phyloP scores from a whole-genome alignment of 2,329 filamentous ascomycete species.

The Colletotrichum caudatum region DNA sequence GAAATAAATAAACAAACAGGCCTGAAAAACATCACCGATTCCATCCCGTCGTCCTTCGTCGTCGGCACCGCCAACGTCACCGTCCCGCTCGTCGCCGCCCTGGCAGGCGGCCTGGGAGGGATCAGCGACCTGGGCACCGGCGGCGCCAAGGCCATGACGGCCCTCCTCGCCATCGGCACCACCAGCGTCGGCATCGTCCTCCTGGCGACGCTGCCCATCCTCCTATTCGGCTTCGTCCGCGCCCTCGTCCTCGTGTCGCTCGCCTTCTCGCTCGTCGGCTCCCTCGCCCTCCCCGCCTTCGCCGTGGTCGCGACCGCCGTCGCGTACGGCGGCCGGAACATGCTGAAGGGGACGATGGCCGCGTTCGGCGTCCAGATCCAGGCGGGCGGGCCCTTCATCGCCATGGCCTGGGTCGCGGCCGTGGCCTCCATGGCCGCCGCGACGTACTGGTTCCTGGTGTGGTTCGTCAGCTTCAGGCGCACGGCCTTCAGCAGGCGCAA shows the following conservation, averaged over 20 bases:
- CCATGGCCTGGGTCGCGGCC: constrained; percentile 43
- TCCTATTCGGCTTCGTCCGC: constrained; percentile 38
- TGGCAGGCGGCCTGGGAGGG: constrained; percentile 39
- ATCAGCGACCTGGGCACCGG: constrained; percentile 39
- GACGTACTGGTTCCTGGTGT: constrained; percentile 44
- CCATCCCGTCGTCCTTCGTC: constrained; percentile 44
- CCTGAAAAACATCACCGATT: constrained; percentile 43
- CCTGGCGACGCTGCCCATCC: constrained; percentile 40
- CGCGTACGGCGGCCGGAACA: constrained; percentile 30
- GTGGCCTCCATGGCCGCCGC: constrained; percentile 32
- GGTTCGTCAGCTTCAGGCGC: constrained; percentile 45
- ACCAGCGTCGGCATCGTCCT: constrained; percentile 38
- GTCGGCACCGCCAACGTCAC: constrained; percentile 44
- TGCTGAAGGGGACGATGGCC: constrained; percentile 25
- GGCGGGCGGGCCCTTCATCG: constrained; percentile 40
- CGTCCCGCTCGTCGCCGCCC: constrained; percentile 43
- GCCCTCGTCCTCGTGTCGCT: constrained; percentile 38
- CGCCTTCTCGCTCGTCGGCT: constrained; percentile 33
- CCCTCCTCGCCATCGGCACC: constrained; percentile 42
- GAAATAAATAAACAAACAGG: constrained; percentile 29
- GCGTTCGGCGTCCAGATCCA: constrained; percentile 41
- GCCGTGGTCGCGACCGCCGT: constrained; percentile 40
- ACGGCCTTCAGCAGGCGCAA: constrained; percentile 43
- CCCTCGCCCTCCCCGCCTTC: constrained; percentile 31
- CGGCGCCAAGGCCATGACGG: constrained; percentile 42